A percentile compares a stretch with the other conserved stretches of the same genome.
Conservation (phyloP, 1,284 basidiomycete species). For the Leccinum pachyderme region DNA sequence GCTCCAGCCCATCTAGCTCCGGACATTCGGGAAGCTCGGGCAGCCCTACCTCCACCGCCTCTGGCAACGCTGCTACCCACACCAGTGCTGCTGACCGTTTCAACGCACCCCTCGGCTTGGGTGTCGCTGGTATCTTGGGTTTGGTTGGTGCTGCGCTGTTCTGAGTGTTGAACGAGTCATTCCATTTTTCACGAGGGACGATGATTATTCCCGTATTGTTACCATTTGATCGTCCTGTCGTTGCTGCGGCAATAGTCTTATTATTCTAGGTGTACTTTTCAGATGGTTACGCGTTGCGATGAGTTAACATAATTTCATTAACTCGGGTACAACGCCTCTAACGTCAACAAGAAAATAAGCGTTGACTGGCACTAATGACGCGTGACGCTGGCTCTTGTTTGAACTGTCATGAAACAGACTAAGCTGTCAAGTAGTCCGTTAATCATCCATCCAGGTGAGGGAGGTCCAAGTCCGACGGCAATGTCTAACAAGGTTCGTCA, state of each 20-base stretch:
- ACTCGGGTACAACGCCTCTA: neutral
- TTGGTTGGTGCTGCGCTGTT: slow-evolving; percentile 48
- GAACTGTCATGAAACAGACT: neutral
- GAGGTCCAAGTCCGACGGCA: too few species aligned
- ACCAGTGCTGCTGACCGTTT: slow-evolving; percentile 33
- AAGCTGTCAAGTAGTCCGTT: neutral
- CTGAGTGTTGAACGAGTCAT: slow-evolving; percentile 25
- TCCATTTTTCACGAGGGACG: slow-evolving; percentile 8
- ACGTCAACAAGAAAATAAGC: too few species aligned
- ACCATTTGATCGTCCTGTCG: slow-evolving; percentile 7
- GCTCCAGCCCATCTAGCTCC: slow-evolving; percentile 11
- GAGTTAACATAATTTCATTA: neutral
- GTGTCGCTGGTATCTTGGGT: slow-evolving; percentile 47
- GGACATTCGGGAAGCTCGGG: slow-evolving; percentile 1
- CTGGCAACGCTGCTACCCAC: slow-evolving; percentile 20
- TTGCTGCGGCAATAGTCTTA: slow-evolving; percentile 16
- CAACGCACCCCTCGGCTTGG: slow-evolving; percentile 33
- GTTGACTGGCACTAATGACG: too few species aligned
- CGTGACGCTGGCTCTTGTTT: neutral
- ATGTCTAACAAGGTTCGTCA: too few species aligned
- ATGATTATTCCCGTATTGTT: slow-evolving; percentile 3
- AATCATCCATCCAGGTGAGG: neutral
- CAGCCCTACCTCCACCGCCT: slow-evolving; percentile 9
- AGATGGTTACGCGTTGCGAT: neutral
- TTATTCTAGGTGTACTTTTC: slow-evolving; percentile 9